Evolutionary conservation across 139 green algal genomes (phyloP).

Genomic region (Pleodorina starrii): DNA sequence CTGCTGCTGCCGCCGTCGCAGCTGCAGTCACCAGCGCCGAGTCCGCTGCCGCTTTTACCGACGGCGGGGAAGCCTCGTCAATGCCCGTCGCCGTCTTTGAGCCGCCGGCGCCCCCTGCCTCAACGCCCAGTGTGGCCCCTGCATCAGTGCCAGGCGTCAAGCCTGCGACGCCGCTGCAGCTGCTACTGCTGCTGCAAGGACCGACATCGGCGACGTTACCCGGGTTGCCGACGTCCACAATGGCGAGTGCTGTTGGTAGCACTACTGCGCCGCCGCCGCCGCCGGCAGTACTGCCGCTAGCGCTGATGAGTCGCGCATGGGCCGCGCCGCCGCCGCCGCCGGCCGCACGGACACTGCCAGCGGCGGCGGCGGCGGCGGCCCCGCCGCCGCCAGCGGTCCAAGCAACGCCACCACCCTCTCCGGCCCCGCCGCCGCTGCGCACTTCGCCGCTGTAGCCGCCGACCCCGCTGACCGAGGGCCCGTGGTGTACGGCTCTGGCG

Average conservation of each 20-base stretch:
- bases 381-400: not conserved
- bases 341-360: not conserved
- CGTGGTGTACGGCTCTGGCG: too few species aligned
- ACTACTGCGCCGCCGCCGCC: not conserved
- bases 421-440: not conserved
- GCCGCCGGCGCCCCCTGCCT: too few species aligned
- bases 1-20: too few species aligned
- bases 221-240: not conserved
- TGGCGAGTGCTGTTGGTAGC: not conserved
- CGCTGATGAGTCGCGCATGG: not conserved
- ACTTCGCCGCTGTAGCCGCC: not conserved
- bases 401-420: not conserved
- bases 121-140: too few species aligned
- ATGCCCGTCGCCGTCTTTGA: too few species aligned
- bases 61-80: too few species aligned
- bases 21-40: too few species aligned
- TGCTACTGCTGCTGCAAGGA: slow-evolving; percentile 9
- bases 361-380: not conserved
- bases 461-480: too few species aligned
- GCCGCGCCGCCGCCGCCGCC: not conserved
- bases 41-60: too few species aligned
- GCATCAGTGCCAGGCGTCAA: too few species aligned
- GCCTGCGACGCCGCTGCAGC: slow-evolving; percentile 6
- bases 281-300: not conserved
- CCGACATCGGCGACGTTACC: not conserved